A percentile compares a stretch with the other conserved stretches of the same genome.
Conservation (phyloP, 768 basidiomycete species). For the Lactarius sanguifluus region DNA sequence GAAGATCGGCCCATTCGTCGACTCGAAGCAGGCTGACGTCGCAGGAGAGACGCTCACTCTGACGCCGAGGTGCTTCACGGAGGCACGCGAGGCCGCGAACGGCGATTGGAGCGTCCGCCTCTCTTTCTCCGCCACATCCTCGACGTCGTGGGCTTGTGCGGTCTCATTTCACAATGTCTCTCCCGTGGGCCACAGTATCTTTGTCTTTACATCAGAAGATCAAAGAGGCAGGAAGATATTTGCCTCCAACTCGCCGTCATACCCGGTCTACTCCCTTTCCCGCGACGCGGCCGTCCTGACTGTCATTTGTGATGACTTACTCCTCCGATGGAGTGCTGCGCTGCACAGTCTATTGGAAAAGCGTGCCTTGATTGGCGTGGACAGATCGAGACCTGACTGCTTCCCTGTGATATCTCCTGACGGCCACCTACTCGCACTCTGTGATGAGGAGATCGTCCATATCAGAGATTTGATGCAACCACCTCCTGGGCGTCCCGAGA, state of each 20-base stretch:
- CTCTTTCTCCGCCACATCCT: conserved; percentile 16
- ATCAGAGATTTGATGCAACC: conserved; percentile 19
- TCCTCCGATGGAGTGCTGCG: conserved; percentile 10
- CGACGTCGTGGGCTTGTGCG: conserved; percentile 8
- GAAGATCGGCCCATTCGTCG: conserved; percentile 19
- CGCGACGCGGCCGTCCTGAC: conserved; percentile 16
- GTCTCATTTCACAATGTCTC: not conserved
- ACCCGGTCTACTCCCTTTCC: conserved; percentile 19
- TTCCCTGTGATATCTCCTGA: conserved; percentile 21
- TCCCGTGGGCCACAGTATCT: conserved; percentile 6
- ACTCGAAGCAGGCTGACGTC: not conserved
- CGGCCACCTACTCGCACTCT: conserved; percentile 17
- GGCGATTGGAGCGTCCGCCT: not conserved
- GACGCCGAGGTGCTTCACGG: conserved; percentile 13
- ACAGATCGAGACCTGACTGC: conserved; percentile 16
- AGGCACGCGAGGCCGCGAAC: not conserved
- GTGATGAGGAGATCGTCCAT: conserved; percentile 16
- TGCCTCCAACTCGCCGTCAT: conserved; percentile 8
- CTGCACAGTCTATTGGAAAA: conserved; percentile 1
- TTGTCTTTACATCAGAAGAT: conserved; percentile 14
- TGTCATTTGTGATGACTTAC: conserved; percentile 13
- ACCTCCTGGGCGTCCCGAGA: not conserved
- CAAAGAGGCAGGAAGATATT: conserved; percentile 18
- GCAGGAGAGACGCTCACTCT: conserved; percentile 13
- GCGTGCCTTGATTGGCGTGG: conserved; percentile 5